Base-by-base conservation (phyloP, 78 protist species). In the Dictyostelium intermedium region DNA sequence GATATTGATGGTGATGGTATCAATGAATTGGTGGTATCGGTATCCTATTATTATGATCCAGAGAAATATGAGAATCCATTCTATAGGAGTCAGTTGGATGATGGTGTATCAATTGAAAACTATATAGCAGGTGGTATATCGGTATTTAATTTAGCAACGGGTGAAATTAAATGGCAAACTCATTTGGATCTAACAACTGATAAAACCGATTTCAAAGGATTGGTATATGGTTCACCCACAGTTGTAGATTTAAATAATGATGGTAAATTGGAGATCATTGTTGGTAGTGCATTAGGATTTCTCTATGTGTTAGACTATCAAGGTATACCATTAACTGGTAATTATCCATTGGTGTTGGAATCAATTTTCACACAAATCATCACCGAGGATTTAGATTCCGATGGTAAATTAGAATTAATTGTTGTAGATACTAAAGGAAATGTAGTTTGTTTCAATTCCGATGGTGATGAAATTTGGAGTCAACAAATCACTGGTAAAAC, bases 51-150 rank as follows among this genome's bases (percentile, higher is more conserved):
- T 82, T 97, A 87, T 39, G 98, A 98, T 82, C 43, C 20, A 0
- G 91, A 95, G 25, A 41, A 76, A 18, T 95, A 95, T 27, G 11
- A 80, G 1, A 82, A 78, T 43, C 95, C 94, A 2, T 2, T 45
- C 9, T 16, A 70, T 20, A 25, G 27, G 9, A 25, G 84, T 16
- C 61, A 43, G 14, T 78, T 84, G 0, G 87, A 83, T 41, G 3
- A 14, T 11, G 91, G 78, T 39, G 56, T 92, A 7, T 18, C 27
- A 23, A 16, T 82, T 25, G 53, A 37, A 32, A 92, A 96, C n/a
- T 98, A 98, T 85, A 96, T 97, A 32, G 97, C 98, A 3, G 97
- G 98, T 27, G 99, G 98, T 16, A 81, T 98, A 25, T 92, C 89
- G 10, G 96, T 84, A 30, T 70, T 95, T 25, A 80, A 95, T 74